Conservation (phyloP, 2,329 filamentous ascomycete genomes). For the Pestalotiopsis sp. region DNA sequence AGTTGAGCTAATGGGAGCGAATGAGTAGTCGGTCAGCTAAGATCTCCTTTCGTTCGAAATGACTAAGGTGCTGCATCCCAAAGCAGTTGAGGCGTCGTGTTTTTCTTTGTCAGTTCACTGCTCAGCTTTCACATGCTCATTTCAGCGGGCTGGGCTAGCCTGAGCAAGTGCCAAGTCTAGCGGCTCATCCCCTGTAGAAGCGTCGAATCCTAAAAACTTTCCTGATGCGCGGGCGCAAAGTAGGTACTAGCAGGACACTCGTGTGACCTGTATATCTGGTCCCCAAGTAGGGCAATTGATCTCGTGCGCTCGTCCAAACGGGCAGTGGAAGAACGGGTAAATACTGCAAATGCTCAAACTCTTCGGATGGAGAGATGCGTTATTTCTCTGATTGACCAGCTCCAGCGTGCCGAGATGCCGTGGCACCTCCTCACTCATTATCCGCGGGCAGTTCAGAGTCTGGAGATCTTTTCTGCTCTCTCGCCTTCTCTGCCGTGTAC, state of each 20-base stretch:
- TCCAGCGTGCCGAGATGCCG: neutral
- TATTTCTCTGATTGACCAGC: neutral
- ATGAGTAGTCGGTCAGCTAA: neutral
- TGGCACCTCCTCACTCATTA: neutral
- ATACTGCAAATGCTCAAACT: neutral
- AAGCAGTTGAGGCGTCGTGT: neutral
- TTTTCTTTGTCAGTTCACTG: neutral
- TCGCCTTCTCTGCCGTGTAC: neutral
- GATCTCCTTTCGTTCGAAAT: neutral
- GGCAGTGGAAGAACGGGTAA: neutral
- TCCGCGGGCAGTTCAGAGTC: neutral
- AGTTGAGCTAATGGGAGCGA: neutral
- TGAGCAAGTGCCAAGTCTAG: neutral
- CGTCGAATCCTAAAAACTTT: neutral
- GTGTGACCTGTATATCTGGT: neutral
- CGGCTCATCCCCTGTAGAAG: neutral
- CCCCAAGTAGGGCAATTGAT: slow-evolving; percentile 9
- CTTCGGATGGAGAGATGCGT: neutral
- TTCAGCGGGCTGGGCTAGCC: neutral
- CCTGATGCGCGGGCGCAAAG: neutral
- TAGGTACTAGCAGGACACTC: neutral
- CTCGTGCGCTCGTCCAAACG: neutral
- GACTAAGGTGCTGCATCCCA: neutral
- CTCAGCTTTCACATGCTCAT: neutral
- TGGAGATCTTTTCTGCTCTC: neutral